Conservation (phyloP, 305 asterid species). For the Fraxinus dipetala region DNA sequence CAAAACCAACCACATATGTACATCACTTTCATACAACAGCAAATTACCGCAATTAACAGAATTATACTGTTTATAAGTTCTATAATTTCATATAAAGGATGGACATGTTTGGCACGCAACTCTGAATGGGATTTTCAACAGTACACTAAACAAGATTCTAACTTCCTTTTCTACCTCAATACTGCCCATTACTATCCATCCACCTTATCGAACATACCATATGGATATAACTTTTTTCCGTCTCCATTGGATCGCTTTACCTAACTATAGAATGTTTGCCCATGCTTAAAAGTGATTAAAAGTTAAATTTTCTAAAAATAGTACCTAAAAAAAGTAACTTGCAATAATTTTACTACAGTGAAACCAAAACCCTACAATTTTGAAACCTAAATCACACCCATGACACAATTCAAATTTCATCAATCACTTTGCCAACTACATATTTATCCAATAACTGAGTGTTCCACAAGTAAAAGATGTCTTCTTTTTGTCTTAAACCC, state of each 20-base stretch:
- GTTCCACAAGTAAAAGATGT: not conserved
- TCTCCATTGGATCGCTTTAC: constrained; percentile 1
- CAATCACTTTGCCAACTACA: constrained; percentile 7
- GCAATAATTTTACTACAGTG: constrained; percentile 2
- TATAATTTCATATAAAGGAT: not conserved
- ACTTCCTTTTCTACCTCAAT: not conserved
- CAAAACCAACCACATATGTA: not conserved
- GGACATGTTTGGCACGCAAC: not conserved
- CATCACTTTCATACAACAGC: not conserved
- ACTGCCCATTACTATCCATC: not conserved
- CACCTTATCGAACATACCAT: not conserved
- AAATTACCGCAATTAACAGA: not conserved
- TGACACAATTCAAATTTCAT: constrained; percentile 1
- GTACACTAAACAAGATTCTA: not conserved
- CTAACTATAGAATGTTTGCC: not conserved
- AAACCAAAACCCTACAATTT: constrained; percentile 10
- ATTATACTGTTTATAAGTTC: not conserved
- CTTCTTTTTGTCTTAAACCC: constrained; percentile 7
- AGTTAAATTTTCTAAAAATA: not conserved
- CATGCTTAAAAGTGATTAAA: not conserved
- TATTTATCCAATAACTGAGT: not conserved
- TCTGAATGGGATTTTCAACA: not conserved
- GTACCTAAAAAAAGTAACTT: not conserved
- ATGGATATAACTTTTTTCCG: not conserved
- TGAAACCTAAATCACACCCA: not conserved